Evolutionary conservation across 305 asterid species (phyloP).

Genomic region (Plantago coronopus): DNA sequence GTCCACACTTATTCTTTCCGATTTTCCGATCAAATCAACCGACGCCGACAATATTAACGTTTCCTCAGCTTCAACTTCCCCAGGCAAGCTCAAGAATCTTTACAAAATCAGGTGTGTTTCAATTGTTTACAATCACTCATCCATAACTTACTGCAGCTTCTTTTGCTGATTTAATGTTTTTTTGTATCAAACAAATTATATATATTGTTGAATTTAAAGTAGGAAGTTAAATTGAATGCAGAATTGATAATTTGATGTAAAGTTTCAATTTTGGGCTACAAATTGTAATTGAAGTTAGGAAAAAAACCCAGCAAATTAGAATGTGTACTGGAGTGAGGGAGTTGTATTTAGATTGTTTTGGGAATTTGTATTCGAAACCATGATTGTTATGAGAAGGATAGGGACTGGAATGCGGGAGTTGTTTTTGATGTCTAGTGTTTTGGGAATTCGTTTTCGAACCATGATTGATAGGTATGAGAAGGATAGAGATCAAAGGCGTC

Average conservation of each 20-base stretch:
- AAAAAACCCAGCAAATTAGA: too few relatives aligned
- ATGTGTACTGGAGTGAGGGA: too few relatives aligned
- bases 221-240: too few relatives aligned
- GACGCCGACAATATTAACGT: background rate
- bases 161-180: too few relatives aligned
- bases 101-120: conserved; percentile 57
- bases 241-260: too few relatives aligned
- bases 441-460: conserved; percentile 14
- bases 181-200: too few relatives aligned
- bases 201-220: too few relatives aligned
- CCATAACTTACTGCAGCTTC: background rate
- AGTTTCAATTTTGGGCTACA: too few relatives aligned
- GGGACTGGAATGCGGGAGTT: too few relatives aligned
- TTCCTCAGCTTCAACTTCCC: conserved; percentile 30
- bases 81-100: conserved; percentile 39
- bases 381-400: too few relatives aligned
- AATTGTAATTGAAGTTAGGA: too few relatives aligned
- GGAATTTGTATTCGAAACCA: background rate
- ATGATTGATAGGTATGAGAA: conserved; percentile 49
- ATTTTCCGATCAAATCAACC: conserved; percentile 32
- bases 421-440: too few relatives aligned
- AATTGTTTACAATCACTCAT: background rate
- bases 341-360: background rate
- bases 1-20: conserved; percentile 54
- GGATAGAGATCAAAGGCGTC: conserved; percentile 50